A percentile compares a stretch with the other conserved stretches of the same genome.
Evolutionary conservation across 2,329 filamentous ascomycete genomes (phyloP).

Genomic region (Diaporthe nobilis): DNA sequence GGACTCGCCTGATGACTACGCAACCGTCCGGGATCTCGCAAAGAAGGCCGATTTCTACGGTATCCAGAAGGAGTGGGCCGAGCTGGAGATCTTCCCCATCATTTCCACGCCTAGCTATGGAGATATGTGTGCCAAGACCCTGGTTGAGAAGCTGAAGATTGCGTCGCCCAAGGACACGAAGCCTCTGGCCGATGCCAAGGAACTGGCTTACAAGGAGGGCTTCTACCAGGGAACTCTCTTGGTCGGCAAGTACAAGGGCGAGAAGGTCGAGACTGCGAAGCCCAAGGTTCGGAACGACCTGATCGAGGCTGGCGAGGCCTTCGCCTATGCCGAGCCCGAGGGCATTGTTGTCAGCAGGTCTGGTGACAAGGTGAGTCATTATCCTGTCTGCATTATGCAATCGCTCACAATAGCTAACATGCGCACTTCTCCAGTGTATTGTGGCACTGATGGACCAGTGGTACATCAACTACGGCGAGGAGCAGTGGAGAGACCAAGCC

Average conservation of each 20-base stretch:
- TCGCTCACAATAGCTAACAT: neutral
- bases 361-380: conserved; percentile 74
- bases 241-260: conserved; percentile 88
- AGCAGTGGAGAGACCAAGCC: conserved; percentile 84
- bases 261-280: conserved; percentile 89
- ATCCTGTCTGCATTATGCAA: conserved; percentile 25
- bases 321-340: conserved; percentile 94
- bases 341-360: conserved; percentile 89
- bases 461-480: conserved; percentile 97
- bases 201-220: conserved; percentile 95
- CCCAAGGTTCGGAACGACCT: conserved; percentile 85
- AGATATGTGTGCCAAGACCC: conserved; percentile 83
- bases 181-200: conserved; percentile 93
- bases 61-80: conserved; percentile 97
- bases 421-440: conserved; percentile 70
- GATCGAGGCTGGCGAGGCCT: conserved; percentile 83
- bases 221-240: conserved; percentile 94
- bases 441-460: conserved; percentile 96
- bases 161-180: conserved; percentile 95
- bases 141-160: conserved; percentile 96
- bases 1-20: conserved; percentile 95
- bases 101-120: conserved; percentile 91
- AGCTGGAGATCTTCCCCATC: conserved; percentile 89
- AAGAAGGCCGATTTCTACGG: conserved; percentile 98
- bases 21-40: conserved; percentile 86